These are phyloP conservation scores for Fusarium sp. DNA, from an alignment of 2,329 filamentous ascomycete genomes.

Conservation along the genomic window DNA sequence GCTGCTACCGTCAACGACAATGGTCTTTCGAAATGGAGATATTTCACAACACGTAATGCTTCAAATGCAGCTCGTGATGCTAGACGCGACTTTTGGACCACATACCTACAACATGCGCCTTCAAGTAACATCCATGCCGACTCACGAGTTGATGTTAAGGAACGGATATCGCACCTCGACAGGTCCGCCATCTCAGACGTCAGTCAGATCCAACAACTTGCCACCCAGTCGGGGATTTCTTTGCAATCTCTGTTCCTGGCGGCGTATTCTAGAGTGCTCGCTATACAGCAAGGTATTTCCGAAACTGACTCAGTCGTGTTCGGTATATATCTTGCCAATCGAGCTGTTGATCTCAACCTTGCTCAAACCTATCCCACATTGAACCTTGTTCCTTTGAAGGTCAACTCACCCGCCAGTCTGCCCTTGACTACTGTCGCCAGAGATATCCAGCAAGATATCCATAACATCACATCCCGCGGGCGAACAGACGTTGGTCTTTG, in stretches of 20 bases:
- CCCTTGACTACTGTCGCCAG: slow-evolving; percentile 63
- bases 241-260: slow-evolving; percentile 82
- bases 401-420: slow-evolving; percentile 53
- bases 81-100: slow-evolving; percentile 55
- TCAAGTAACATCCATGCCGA: neutral
- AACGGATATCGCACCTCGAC: slow-evolving; percentile 54
- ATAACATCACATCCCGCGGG: slow-evolving; percentile 63
- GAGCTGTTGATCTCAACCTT: slow-evolving; percentile 64
- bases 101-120: slow-evolving; percentile 49
- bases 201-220: slow-evolving; percentile 45
- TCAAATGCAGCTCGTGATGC: slow-evolving; percentile 10
- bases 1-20: neutral
- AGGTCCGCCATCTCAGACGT: slow-evolving; percentile 59
- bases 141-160: slow-evolving; percentile 9
- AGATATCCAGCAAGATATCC: slow-evolving; percentile 75
- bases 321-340: slow-evolving; percentile 86
- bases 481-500: slow-evolving; percentile 71
- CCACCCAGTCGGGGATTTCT: slow-evolving; percentile 67
- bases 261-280: slow-evolving; percentile 66
- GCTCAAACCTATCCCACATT: slow-evolving; percentile 74
- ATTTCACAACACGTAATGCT: slow-evolving; percentile 29
- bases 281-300: slow-evolving; percentile 48
- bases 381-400: slow-evolving; percentile 78
- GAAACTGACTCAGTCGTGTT: slow-evolving; percentile 63
- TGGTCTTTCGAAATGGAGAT: slow-evolving; percentile 45